Conservation (phyloP, 83 land plant species). For the Diphasiastrum complanatum region DNA sequence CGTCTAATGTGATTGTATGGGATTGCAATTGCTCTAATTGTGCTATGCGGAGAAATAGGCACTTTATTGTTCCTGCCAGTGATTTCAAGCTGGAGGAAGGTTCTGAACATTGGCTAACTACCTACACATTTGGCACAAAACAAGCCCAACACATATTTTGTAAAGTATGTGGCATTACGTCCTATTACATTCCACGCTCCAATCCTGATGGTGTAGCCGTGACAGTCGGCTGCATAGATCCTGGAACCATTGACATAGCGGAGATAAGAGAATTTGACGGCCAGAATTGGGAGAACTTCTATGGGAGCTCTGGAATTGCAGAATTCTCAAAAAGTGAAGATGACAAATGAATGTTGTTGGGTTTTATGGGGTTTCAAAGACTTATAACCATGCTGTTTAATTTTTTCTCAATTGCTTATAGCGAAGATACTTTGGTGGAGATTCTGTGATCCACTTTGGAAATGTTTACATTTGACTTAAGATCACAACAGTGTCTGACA, state of each 20-base stretch:
- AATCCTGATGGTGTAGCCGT: slow-evolving; percentile 74
- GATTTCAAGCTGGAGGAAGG: slow-evolving; percentile 52
- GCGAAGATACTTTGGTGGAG: too few species aligned
- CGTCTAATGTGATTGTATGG: slow-evolving; percentile 56
- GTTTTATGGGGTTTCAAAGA: too few species aligned
- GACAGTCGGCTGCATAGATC: slow-evolving; percentile 62
- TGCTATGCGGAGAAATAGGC: slow-evolving; percentile 61
- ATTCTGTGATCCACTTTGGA: too few species aligned
- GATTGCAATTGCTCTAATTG: slow-evolving; percentile 81
- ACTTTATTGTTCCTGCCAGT: slow-evolving; percentile 58
- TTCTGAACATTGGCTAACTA: slow-evolving; percentile 53
- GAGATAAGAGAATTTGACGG: slow-evolving; percentile 62
- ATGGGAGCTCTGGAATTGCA: slow-evolving; percentile 35
- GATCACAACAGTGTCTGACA: too few species aligned
- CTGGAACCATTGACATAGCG: slow-evolving; percentile 54
- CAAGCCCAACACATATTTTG: slow-evolving; percentile 84
- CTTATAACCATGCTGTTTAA: too few species aligned
- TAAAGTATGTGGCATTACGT: slow-evolving; percentile 81
- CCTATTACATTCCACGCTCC: slow-evolving; percentile 69
- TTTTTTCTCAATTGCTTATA: too few species aligned
- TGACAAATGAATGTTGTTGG: too few species aligned
- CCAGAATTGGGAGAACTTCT: slow-evolving; percentile 58
- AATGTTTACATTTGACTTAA: too few species aligned
- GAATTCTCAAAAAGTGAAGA: slow-evolving; percentile 45
- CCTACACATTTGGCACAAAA: slow-evolving; percentile 79